A percentile compares a stretch with the other conserved stretches of the same genome.
phyloP scores from a whole-genome alignment of 2,329 filamentous ascomycete species.

The Curvularia eragrostidis region DNA sequence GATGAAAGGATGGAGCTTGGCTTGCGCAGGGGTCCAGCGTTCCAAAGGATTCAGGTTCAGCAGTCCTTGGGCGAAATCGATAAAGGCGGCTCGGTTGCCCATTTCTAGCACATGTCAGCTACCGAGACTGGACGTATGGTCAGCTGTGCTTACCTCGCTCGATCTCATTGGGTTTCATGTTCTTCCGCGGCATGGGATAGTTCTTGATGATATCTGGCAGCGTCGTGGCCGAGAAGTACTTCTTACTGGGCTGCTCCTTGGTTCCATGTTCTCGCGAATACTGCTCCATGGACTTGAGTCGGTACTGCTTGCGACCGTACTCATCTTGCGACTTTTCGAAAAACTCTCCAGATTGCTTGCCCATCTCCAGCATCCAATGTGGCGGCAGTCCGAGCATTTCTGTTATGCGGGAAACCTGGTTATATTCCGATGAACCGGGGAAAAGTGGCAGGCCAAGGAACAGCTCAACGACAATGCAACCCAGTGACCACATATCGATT shows the following conservation, averaged over 20 bases:
- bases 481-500: conserved; percentile 99
- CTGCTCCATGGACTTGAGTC: conserved; percentile 96
- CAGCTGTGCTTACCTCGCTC: conserved; percentile 76
- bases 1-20: conserved; percentile 96
- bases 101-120: conserved; percentile 71
- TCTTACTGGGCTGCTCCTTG: conserved; percentile 99
- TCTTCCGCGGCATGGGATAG: conserved; percentile 98
- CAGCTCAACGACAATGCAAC: conserved; percentile 96
- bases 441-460: conserved; percentile 95
- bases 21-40: conserved; percentile 96
- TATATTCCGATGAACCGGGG: conserved; percentile 97
- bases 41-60: conserved; percentile 95
- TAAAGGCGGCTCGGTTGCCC: conserved; percentile 96
- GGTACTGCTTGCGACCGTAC: conserved; percentile 87
- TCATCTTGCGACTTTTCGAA: conserved; percentile 94
- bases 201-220: conserved; percentile 96
- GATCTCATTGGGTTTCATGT: conserved; percentile 97
- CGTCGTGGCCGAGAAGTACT: conserved; percentile 95
- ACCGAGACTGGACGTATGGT: neutral
- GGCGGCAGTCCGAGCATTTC: conserved; percentile 97
- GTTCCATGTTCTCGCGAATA: conserved; percentile 94
- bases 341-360: conserved; percentile 96
- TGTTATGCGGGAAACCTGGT: conserved; percentile 94
- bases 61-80: conserved; percentile 94
- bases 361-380: conserved; percentile 99